These are phyloP conservation scores for Pilasporangium apinafurcum DNA, from an alignment of 352 stramenopile genomes.

Conservation along the genomic window DNA sequence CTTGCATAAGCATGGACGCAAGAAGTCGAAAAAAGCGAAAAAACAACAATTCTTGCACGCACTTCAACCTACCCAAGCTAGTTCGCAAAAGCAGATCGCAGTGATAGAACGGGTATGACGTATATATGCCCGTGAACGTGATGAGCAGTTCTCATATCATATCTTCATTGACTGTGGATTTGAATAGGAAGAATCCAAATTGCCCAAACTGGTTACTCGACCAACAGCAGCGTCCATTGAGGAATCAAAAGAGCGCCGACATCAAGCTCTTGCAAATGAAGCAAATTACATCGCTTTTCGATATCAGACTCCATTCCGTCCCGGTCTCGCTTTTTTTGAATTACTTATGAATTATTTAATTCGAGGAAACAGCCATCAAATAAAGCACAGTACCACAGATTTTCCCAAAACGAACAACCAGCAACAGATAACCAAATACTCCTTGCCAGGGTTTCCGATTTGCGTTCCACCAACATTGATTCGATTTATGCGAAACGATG, in stretches of 20 bases:
- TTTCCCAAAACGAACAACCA: not conserved
- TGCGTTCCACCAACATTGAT: conserved; percentile 15
- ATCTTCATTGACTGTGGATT: not conserved
- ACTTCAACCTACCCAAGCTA: conserved; percentile 44
- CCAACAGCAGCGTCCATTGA: not conserved
- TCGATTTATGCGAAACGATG: not conserved
- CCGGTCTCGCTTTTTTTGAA: conserved; percentile 45
- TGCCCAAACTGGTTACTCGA: not conserved
- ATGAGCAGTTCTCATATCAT: conserved; percentile 2
- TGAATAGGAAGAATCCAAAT: conserved; percentile 1
- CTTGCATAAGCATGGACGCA: conserved; percentile 17
- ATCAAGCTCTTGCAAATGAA: conserved; percentile 28
- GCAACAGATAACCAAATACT: not conserved
- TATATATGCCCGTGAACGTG: too few species aligned
- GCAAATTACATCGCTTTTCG: conserved; percentile 33
- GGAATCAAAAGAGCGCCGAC: conserved; percentile 17
- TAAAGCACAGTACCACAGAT: not conserved
- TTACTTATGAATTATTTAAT: conserved; percentile 7
- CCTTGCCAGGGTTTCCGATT: conserved; percentile 18
- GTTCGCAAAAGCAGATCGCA: conserved; percentile 30
- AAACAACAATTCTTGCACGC: conserved; percentile 18
- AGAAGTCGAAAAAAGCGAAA: conserved; percentile 26
- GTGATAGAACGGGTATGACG: too few species aligned
- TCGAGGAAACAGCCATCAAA: too few species aligned
- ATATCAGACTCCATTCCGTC: conserved; percentile 18